Evolutionary conservation across 2,329 filamentous ascomycete species (phyloP), one percentile per base, ranked within the genome.

Genomic region (Hawksworthiomyces lignivorus): DNA sequence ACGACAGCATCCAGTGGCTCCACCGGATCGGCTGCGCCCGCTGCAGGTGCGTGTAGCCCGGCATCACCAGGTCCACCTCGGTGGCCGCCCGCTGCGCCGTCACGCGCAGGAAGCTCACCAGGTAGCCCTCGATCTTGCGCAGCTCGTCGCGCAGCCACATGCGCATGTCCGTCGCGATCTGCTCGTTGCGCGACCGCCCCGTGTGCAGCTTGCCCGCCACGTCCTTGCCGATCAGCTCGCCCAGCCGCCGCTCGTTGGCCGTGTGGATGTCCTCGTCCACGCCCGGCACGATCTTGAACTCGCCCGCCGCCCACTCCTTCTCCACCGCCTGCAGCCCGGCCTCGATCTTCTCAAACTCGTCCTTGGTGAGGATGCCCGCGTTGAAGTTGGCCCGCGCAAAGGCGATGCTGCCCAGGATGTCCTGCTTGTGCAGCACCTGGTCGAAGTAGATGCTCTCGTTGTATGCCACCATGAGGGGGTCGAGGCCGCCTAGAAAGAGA

Each of bases 171-270:
- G 83, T 89, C 36, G 82, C 87, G 43, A 94, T 80, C 65, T 95
- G 88, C 64, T 96, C 88, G 57, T 95, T 95, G 53, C 88, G 77
- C 61, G 83, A 89, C 39, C 89, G 82, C 32, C 82, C 82, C 3
- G 88, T 95, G 64, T 95, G 89, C 44, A 95, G 75, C 68, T 95
- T 95, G 19, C 89, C 87, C 1, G 82, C 87, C 44, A 84, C 80
- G 20, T 88, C 77, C 61, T 84, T 89, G 55, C 88, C 87, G 48
- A 95, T 89, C 48, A 95, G 74, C 68, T 95, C 88, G 39, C 85
- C 83, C 2, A 87, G 63, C 3, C 82, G 75, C 41, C 82, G 78
- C 63, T 84, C 80, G 51, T 84, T 84, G 44, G 80, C 80, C 1
- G 80, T 84, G 60, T 84, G 80, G 48, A 84, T 82, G 49, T 67